A percentile compares a stretch with the other conserved stretches of the same genome.
These are phyloP conservation scores for Porpolomopsis calyptriformis DNA, from an alignment of 768 basidiomycete species.

Conservation along the genomic window DNA sequence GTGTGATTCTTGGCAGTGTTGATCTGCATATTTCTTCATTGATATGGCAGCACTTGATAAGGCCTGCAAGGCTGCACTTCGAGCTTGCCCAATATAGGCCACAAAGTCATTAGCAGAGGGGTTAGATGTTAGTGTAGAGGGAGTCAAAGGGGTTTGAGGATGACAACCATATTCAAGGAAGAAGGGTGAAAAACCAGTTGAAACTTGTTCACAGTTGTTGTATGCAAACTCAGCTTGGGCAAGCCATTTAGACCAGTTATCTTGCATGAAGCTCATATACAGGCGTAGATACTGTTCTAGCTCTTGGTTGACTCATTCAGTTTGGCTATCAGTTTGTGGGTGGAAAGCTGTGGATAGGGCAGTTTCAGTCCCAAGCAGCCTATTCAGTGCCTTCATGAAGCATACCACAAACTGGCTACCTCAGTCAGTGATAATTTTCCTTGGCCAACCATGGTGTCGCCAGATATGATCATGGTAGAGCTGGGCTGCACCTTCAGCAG, in stretches of 20 bases:
- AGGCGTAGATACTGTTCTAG: constrained; percentile 14
- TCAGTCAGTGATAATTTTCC: not conserved
- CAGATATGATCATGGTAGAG: not conserved
- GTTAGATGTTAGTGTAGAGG: not conserved
- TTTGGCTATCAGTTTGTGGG: not conserved
- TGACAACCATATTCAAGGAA: not conserved
- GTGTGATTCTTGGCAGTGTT: constrained; percentile 17
- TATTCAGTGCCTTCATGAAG: not conserved
- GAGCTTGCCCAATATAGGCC: not conserved
- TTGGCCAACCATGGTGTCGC: not conserved
- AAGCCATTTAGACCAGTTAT: constrained; percentile 23
- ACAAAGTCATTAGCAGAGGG: not conserved
- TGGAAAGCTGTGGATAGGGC: not conserved
- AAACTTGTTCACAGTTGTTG: constrained; percentile 16
- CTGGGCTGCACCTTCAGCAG: not conserved
- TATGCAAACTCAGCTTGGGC: constrained; percentile 24
- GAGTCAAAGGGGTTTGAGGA: not conserved
- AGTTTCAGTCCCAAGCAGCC: not conserved
- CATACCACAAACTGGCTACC: not conserved
- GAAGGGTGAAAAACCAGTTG: not conserved
- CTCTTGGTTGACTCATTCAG: not conserved
- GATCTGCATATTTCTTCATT: not conserved
- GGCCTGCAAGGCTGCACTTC: not conserved
- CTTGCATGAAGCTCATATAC: constrained; percentile 19
- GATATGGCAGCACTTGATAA: not conserved